Percentiles rank a stretch among this genome's conserved stretches.
Conservation (phyloP, 768 basidiomycete genomes). For the Russula lepida region DNA sequence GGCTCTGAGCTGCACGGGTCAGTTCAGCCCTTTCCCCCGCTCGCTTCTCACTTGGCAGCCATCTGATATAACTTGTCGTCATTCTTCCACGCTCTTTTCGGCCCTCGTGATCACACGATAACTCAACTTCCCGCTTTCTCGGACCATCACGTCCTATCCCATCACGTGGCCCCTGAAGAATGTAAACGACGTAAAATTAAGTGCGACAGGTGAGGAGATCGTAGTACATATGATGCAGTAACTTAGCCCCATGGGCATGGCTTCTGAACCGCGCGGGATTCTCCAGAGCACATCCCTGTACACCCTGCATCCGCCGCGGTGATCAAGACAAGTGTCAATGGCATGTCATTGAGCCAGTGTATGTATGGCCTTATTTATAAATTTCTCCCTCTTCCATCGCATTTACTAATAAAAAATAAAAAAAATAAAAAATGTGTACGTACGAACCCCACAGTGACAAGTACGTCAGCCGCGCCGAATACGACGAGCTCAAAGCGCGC, state of each 20-base stretch:
- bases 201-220: slow-evolving; percentile 59
- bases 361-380: slow-evolving; percentile 30
- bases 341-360: slow-evolving; percentile 78
- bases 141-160: slow-evolving; percentile 1
- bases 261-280: slow-evolving; percentile 22
- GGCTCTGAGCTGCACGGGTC: slow-evolving; percentile 80
- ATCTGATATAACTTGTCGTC: slow-evolving; percentile 21
- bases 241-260: slow-evolving; percentile 13
- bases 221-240: neutral
- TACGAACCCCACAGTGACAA: slow-evolving; percentile 49
- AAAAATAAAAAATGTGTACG: slow-evolving; percentile 5
- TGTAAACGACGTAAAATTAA: slow-evolving; percentile 85
- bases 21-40: slow-evolving; percentile 25
- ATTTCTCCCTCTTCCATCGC: neutral
- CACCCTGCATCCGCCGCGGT: slow-evolving; percentile 70
- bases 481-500: slow-evolving; percentile 63
- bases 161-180: slow-evolving; percentile 37
- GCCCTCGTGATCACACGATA: slow-evolving; percentile 20
- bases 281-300: slow-evolving; percentile 67
- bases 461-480: slow-evolving; percentile 69
- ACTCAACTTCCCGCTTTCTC: slow-evolving; percentile 23
- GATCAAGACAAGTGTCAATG: slow-evolving; percentile 78
- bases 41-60: slow-evolving; percentile 22
- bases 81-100: slow-evolving; percentile 15
- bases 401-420: neutral